Conservation (phyloP, 2,329 filamentous ascomycete genomes). For the Penicillium occitanis region DNA sequence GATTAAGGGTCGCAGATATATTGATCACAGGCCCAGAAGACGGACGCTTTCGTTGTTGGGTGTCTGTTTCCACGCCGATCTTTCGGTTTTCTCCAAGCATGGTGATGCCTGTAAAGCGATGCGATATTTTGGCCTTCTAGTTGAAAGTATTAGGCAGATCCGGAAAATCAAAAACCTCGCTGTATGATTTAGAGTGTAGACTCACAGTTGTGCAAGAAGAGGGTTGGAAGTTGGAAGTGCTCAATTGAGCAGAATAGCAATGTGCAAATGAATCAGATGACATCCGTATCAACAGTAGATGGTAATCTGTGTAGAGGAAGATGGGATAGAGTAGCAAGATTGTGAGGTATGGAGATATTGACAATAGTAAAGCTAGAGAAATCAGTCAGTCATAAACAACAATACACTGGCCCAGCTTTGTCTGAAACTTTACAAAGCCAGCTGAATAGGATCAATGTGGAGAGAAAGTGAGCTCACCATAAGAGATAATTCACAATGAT, state of each 20-base stretch:
- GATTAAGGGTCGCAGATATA: not conserved
- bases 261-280: not conserved
- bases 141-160: not conserved
- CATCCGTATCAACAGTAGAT: not conserved
- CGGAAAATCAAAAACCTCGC: not conserved
- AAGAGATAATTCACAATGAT: not conserved
- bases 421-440: not conserved
- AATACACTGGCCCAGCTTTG: not conserved
- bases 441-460: not conserved
- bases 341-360: not conserved
- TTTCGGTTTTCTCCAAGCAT: not conserved
- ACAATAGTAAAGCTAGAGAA: not conserved
- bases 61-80: not conserved
- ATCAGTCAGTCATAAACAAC: not conserved
- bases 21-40: not conserved
- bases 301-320: not conserved
- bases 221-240: no score
- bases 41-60: not conserved
- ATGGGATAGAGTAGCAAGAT: not conserved
- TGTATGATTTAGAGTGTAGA: not conserved
- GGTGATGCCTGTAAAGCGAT: not conserved
- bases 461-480: not conserved
- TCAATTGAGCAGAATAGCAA: no score
- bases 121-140: not conserved
- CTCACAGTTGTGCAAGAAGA: not conserved